phyloP scores from a whole-genome alignment of 1,139 yeast genomes.

The Candida dubliniensis region DNA sequence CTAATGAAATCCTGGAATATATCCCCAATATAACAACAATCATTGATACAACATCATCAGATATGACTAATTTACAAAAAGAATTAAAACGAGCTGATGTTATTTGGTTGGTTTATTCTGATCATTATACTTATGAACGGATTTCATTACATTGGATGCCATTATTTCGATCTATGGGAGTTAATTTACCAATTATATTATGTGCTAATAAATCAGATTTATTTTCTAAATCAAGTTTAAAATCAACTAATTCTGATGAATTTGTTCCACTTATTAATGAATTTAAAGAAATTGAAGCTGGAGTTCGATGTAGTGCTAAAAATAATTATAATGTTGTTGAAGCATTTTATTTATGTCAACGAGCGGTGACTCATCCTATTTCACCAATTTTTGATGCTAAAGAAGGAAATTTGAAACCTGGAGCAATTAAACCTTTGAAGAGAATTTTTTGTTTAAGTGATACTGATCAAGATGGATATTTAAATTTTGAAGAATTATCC shows the following conservation, averaged over 20 bases:
- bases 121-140: constrained; percentile 91
- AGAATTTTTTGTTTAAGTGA: constrained; percentile 85
- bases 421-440: constrained; percentile 71
- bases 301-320: constrained; percentile 85
- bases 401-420: constrained; percentile 76
- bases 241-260: constrained; percentile 59
- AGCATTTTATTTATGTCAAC: constrained; percentile 86
- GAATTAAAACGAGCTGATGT: constrained; percentile 87
- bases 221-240: constrained; percentile 16
- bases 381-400: constrained; percentile 93
- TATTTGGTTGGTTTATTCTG: constrained; percentile 88
- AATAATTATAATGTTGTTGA: constrained; percentile 78
- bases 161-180: constrained; percentile 85
- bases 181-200: constrained; percentile 85
- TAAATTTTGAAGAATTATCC: constrained; percentile 68
- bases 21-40: constrained; percentile 70
- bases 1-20: constrained; percentile 33
- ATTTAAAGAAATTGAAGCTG: constrained; percentile 90
- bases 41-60: constrained; percentile 77
- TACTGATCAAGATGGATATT: constrained; percentile 82
- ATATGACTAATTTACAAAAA: constrained; percentile 56
- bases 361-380: constrained; percentile 91
- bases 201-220: constrained; percentile 82
- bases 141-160: constrained; percentile 94
- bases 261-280: constrained; percentile 84